A percentile compares a stretch with the other conserved stretches of the same genome.
These are phyloP conservation scores for Penicillium silybi DNA, from an alignment of 495 filamentous ascomycete genomes.

Conservation along the genomic window DNA sequence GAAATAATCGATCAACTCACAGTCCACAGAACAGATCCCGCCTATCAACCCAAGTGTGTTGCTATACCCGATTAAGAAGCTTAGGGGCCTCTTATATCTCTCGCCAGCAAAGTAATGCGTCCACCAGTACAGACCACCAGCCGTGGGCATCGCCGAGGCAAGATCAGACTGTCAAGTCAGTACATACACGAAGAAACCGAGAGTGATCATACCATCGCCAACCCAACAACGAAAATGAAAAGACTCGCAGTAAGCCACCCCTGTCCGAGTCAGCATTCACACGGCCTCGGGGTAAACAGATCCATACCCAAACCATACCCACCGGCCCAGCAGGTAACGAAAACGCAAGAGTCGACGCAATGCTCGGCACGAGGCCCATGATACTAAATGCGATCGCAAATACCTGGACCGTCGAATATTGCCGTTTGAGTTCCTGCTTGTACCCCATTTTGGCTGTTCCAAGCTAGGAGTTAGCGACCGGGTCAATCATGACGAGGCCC, in stretches of 20 bases:
- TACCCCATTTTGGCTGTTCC: slow-evolving; percentile 49
- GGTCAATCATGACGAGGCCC: background rate
- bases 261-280: background rate
- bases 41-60: slow-evolving; percentile 67
- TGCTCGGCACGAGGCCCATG: slow-evolving; percentile 66
- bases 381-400: slow-evolving; percentile 71
- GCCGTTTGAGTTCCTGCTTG: slow-evolving; percentile 64
- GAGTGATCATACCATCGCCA: slow-evolving; percentile 52
- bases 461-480: slow-evolving; percentile 1
- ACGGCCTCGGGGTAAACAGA: background rate
- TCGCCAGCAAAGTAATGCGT: slow-evolving; percentile 63
- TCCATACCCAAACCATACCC: slow-evolving; percentile 61
- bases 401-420: slow-evolving; percentile 61
- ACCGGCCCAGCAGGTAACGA: slow-evolving; percentile 64
- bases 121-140: slow-evolving; percentile 66
- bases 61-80: slow-evolving; percentile 67
- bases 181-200: background rate
- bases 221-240: slow-evolving; percentile 62
- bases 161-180: slow-evolving; percentile 50
- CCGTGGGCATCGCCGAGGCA: slow-evolving; percentile 64
- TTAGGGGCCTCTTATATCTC: slow-evolving; percentile 55
- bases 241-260: slow-evolving; percentile 63
- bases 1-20: slow-evolving; percentile 23
- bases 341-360: slow-evolving; percentile 61
- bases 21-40: slow-evolving; percentile 58